Percentiles rank a stretch among this genome's conserved stretches.
These are phyloP conservation scores for Lachnellula occidentalis DNA, from an alignment of 2,329 filamentous ascomycete species.

Conservation along the genomic window DNA sequence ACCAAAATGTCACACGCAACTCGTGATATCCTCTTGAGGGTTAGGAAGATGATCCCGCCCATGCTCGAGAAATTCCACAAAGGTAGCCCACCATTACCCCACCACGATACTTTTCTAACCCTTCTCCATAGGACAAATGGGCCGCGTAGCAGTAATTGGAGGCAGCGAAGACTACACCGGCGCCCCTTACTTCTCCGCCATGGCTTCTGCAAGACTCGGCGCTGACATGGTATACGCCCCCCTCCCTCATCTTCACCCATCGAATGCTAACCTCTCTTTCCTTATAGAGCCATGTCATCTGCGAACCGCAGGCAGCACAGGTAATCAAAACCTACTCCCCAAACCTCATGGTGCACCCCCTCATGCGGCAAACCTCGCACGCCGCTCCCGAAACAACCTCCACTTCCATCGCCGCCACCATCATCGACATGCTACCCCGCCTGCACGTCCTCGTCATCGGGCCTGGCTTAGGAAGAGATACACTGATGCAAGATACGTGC, in stretches of 20 bases:
- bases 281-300: conserved; percentile 81
- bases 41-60: conserved; percentile 85
- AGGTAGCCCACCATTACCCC: conserved; percentile 47
- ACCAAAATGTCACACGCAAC: conserved; percentile 62
- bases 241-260: background rate
- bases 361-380: conserved; percentile 73
- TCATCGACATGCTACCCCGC: conserved; percentile 76
- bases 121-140: conserved; percentile 67
- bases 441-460: conserved; percentile 91
- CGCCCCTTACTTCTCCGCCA: conserved; percentile 95
- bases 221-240: conserved; percentile 71
- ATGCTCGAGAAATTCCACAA: conserved; percentile 97
- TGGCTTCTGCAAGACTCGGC: conserved; percentile 86
- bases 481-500: conserved; percentile 83
- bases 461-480: conserved; percentile 84
- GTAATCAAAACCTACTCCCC: conserved; percentile 98
- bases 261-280: conserved; percentile 1
- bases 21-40: conserved; percentile 70
- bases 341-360: conserved; percentile 96
- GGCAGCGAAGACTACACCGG: conserved; percentile 96
- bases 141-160: conserved; percentile 87
- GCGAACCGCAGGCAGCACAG: conserved; percentile 76
- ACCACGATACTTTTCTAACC: background rate
- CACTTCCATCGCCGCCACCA: conserved; percentile 55
- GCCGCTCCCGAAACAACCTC: conserved; percentile 50